phyloP scores from a whole-genome alignment of 2,329 filamentous ascomycete species.

The Byssoonygena ceratinophila region DNA sequence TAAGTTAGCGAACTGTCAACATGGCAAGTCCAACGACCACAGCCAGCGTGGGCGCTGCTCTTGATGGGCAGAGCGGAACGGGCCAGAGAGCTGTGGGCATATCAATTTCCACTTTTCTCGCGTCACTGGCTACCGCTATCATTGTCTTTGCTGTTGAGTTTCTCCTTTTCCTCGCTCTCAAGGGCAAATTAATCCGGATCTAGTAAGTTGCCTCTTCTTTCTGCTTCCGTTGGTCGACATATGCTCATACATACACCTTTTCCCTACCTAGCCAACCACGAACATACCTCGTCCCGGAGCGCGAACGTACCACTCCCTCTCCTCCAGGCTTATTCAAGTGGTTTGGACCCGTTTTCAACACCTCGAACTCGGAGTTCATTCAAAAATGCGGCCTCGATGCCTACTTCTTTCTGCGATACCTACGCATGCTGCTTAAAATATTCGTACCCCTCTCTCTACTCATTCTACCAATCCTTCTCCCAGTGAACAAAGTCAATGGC shows the following conservation, averaged over 20 bases:
- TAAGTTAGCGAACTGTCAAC: background rate
- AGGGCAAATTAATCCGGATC: slow-evolving; percentile 69
- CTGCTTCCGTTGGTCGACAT: background rate
- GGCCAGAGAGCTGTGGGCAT: slow-evolving; percentile 31
- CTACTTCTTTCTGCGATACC: slow-evolving; percentile 92
- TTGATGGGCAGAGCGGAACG: slow-evolving; percentile 29
- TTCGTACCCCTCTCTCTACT: slow-evolving; percentile 72
- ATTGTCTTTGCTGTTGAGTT: slow-evolving; percentile 54
- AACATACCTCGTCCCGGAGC: slow-evolving; percentile 75
- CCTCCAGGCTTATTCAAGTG: slow-evolving; percentile 48
- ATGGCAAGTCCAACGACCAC: slow-evolving; percentile 5
- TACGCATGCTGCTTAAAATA: slow-evolving; percentile 76
- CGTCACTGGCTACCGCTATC: slow-evolving; percentile 53
- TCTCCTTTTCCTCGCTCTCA: slow-evolving; percentile 61
- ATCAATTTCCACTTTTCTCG: slow-evolving; percentile 46
- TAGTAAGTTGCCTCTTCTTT: slow-evolving; percentile 50
- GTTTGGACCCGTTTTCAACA: slow-evolving; percentile 52
- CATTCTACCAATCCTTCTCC: slow-evolving; percentile 74
- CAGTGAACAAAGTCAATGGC: slow-evolving; percentile 68
- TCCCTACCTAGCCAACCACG: slow-evolving; percentile 55
- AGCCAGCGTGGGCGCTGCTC: slow-evolving; percentile 24
- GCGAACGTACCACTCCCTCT: slow-evolving; percentile 68
- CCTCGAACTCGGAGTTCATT: slow-evolving; percentile 72
- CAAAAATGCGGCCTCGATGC: slow-evolving; percentile 92
- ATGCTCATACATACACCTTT: slow-evolving; percentile 15